A percentile compares a stretch with the other conserved stretches of the same genome.
Evolutionary conservation across 352 stramenopile genomes (phyloP).

Genomic region (Aphanomyces stellatus): DNA sequence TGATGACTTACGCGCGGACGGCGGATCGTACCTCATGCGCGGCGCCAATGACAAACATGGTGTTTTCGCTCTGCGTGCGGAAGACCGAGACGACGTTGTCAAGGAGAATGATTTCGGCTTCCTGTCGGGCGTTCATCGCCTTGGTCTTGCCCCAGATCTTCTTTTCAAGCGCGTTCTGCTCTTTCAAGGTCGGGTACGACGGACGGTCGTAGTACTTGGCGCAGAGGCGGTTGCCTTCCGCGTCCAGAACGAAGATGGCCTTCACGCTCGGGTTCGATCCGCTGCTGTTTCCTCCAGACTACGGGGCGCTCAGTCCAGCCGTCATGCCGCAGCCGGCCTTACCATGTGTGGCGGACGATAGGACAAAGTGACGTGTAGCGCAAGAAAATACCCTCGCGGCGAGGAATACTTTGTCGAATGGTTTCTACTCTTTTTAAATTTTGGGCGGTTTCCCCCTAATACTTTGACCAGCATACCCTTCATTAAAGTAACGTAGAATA

Average conservation of each 20-base stretch:
- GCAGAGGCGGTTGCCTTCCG: constrained; percentile 81
- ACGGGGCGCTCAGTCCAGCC: not conserved
- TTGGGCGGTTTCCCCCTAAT: too few relatives aligned
- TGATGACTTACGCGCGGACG: not conserved
- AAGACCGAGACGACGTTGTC: constrained; percentile 89
- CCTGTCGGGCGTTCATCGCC: constrained; percentile 72
- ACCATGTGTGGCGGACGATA: constrained; percentile 17
- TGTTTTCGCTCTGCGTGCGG: constrained; percentile 77
- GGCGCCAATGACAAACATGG: constrained; percentile 84
- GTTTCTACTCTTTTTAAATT: not conserved
- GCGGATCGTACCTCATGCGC: constrained; percentile 41
- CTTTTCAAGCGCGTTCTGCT: constrained; percentile 83
- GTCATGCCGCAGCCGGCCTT: not conserved
- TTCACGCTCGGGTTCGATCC: constrained; percentile 56
- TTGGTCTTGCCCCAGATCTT: constrained; percentile 88
- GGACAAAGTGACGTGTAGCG: constrained; percentile 2
- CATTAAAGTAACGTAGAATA: too few relatives aligned
- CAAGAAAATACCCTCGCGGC: not conserved
- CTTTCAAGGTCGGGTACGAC: constrained; percentile 76
- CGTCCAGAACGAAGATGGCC: constrained; percentile 83
- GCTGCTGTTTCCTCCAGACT: not conserved
- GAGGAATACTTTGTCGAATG: not conserved
- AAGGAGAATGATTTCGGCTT: constrained; percentile 86
- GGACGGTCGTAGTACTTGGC: constrained; percentile 88
- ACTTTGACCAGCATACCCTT: too few relatives aligned